Base-by-base conservation (phyloP, 106 monocot species). In the Platanthera zijinensis region DNA sequence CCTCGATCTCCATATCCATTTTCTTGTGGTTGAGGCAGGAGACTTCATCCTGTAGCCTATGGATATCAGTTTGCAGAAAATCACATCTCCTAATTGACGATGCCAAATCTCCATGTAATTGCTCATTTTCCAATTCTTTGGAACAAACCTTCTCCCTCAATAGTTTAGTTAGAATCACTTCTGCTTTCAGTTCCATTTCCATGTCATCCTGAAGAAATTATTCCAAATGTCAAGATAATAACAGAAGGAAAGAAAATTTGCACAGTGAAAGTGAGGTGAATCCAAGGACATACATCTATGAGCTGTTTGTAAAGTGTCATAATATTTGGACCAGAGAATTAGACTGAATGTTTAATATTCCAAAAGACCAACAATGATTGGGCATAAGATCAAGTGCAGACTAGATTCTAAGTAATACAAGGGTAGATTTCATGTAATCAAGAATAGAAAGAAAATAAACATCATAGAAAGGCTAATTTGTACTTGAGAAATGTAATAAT, bases 1-100 rank as follows among this genome's bases (percentile, higher is more conserved):
- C 94, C 94, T 91, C 85, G 84, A 83, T 70, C 52, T 95, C 89
- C 77, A 84, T 50, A 30, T 89, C 89, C 68, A 81, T 95, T 51
- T 67, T 75, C 77, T 84, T 83, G 81, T 87, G 87, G 49, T 66
- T 84, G 18, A 95, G 87, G 83, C 61, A 87, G 49, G 91, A 95
- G 77, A 89, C 70, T 76, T 95, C 87, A 71, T 87, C 91, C 70
- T 85, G 81, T 64, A 87, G 25, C 72, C 79, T 82, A 68, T 87
- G 89, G 47, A 86, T 84, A 70, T 91, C 91, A 66, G 76, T 53
- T 80, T 78, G 78, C 66, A 87, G 77, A 45, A 81, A 52, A 50
- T 86, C 89, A 57, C 78, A 74, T 48, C 19, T 66, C 53, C 87
- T 82, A 18, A 95, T 48, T 75, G 87, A 91, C 50, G 84, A 89